Conservation (phyloP, 768 basidiomycete species). For the Tricholoma sp. region DNA sequence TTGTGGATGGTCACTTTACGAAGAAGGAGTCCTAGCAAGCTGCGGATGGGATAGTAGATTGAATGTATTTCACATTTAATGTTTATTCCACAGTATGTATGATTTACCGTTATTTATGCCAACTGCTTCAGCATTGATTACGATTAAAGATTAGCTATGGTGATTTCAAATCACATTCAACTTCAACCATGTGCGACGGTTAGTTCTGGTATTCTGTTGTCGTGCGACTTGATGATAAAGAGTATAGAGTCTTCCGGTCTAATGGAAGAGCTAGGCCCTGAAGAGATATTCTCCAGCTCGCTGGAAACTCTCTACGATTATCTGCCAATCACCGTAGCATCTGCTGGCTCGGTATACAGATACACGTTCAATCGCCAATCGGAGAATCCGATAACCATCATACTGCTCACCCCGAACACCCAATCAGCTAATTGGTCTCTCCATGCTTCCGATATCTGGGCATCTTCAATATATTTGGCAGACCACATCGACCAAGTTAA, state of each 20-base stretch:
- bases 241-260: not conserved
- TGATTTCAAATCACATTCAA: not conserved
- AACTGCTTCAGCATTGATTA: not conserved
- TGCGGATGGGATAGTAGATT: conserved; percentile 91
- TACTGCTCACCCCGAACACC: conserved; percentile 59
- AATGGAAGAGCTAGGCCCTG: conserved; percentile 33
- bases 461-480: conserved; percentile 59
- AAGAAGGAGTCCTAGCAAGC: conserved; percentile 80
- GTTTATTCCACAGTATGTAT: too few species aligned
- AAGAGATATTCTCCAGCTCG: conserved; percentile 66
- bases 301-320: conserved; percentile 59
- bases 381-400: conserved; percentile 26
- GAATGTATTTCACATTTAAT: conserved; percentile 64
- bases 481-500: conserved; percentile 45
- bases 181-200: not conserved
- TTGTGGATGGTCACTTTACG: conserved; percentile 87
- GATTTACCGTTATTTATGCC: not conserved
- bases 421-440: conserved; percentile 65
- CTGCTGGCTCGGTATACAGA: conserved; percentile 47
- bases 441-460: conserved; percentile 77
- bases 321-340: conserved; percentile 54
- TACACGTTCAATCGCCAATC: conserved; percentile 28
- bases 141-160: too few species aligned
- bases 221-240: not conserved
- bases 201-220: not conserved